Conservation (phyloP, 805 yeast species). For the Nakazawaea ambrosiae region DNA sequence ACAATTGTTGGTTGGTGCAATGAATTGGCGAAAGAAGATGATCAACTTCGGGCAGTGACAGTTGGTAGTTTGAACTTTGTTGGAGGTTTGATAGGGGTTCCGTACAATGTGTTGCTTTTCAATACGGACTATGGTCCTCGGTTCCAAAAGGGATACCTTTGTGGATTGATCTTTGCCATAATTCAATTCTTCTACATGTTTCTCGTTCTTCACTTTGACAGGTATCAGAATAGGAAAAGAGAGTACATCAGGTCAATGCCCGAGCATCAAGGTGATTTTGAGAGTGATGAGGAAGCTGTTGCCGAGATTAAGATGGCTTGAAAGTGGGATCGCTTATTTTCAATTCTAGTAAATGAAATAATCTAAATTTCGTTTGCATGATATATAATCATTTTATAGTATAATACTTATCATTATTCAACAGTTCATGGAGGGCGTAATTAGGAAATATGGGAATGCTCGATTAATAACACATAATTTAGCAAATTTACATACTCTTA, state of each 20-base stretch:
- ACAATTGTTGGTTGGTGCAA: conserved; percentile 51
- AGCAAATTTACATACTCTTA: no score
- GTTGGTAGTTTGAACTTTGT: conserved; percentile 46
- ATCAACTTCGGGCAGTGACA: conserved; percentile 47
- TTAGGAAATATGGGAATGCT: no score
- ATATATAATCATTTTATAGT: no score
- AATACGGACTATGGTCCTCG: background rate
- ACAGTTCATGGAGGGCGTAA: no score
- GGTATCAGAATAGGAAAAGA: conserved; percentile 4
- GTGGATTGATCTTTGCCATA: background rate
- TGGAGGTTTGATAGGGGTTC: background rate
- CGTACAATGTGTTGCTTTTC: background rate
- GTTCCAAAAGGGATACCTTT: background rate
- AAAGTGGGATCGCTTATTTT: conserved; percentile 43
- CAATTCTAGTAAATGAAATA: no score
- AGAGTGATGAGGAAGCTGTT: background rate
- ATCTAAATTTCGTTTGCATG: no score
- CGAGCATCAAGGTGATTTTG: background rate
- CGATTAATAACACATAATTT: no score
- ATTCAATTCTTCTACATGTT: background rate
- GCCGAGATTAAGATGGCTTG: background rate
- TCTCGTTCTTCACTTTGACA: background rate
- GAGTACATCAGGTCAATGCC: background rate
- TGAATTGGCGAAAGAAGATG: conserved; percentile 51
- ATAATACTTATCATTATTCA: no score